Conservation (phyloP, 2,329 filamentous ascomycete genomes). For the Beauveria asiatica region DNA sequence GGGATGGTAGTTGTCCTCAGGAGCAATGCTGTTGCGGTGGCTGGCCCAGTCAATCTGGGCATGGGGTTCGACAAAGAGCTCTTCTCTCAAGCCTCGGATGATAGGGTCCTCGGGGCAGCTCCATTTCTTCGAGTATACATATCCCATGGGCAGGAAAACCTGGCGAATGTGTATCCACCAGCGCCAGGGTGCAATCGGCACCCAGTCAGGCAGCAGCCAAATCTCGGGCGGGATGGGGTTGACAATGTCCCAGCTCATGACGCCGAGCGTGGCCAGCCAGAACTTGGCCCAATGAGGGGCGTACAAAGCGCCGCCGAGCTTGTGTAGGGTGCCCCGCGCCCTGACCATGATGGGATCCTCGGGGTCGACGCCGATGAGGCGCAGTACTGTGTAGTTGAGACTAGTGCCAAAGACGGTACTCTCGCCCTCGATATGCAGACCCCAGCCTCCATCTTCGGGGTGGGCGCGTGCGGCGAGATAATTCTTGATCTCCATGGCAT, state of each 20-base stretch:
- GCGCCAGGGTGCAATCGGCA: conserved; percentile 80
- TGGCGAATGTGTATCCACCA: conserved; percentile 99
- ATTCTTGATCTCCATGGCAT: conserved; percentile 81
- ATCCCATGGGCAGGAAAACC: conserved; percentile 91
- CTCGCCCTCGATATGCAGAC: conserved; percentile 87
- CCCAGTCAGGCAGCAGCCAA: conserved; percentile 88
- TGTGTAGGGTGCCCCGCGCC: conserved; percentile 73
- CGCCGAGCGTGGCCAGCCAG: conserved; percentile 78
- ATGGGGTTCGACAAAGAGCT: conserved; percentile 74
- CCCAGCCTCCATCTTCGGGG: conserved; percentile 91
- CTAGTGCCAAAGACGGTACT: conserved; percentile 85
- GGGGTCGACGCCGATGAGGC: conserved; percentile 72
- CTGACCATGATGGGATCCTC: conserved; percentile 81
- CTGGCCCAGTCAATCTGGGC: conserved; percentile 66
- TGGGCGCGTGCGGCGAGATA: conserved; percentile 83
- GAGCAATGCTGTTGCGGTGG: conserved; percentile 75
- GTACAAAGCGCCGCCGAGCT: conserved; percentile 74
- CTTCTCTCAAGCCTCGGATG: conserved; percentile 63
- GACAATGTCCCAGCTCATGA: conserved; percentile 83
- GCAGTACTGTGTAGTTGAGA: conserved; percentile 77
- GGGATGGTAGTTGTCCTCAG: conserved; percentile 82
- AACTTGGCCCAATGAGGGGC: conserved; percentile 96
- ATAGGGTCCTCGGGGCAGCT: conserved; percentile 66
- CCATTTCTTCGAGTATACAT: conserved; percentile 78
- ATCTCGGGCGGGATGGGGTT: conserved; percentile 91